Conservation (phyloP, 2,329 filamentous ascomycete species). For the Nothopassalora personata region DNA sequence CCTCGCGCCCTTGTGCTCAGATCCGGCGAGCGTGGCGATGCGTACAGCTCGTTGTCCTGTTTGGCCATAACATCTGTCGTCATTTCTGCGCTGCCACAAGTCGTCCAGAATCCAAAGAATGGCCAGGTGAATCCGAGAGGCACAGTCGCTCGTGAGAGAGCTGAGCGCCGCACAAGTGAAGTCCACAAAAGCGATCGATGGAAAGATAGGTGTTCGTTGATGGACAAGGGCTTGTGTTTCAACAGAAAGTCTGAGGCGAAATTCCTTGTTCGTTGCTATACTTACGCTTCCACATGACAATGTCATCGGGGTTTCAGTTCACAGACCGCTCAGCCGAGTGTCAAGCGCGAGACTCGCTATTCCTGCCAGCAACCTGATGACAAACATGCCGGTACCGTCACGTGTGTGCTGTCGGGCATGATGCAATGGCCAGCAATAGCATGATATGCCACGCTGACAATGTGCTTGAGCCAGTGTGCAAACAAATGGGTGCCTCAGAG, state of each 20-base stretch:
- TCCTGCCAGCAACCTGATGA: neutral
- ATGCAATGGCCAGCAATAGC: neutral
- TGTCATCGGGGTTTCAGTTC: slow-evolving; percentile 3
- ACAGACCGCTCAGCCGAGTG: neutral
- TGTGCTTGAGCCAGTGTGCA: neutral
- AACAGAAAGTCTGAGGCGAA: neutral
- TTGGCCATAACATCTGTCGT: neutral
- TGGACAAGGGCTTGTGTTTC: neutral
- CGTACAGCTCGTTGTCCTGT: neutral
- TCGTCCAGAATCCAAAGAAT: neutral
- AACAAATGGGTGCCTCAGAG: neutral
- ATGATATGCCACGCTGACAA: neutral
- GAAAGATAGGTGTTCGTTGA: neutral
- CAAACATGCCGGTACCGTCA: neutral
- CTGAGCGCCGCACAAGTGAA: neutral
- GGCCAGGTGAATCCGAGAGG: neutral
- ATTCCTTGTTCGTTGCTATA: neutral
- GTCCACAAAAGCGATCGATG: neutral
- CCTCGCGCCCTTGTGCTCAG: slow-evolving; percentile 15
- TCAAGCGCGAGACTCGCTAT: neutral
- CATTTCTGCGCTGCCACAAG: neutral
- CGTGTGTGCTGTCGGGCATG: neutral
- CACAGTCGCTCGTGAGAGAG: neutral
- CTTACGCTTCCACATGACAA: neutral
- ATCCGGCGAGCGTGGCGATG: slow-evolving; percentile 3